phyloP scores from a whole-genome alignment of 306 rosid genomes.

The Dryas alaskensis region DNA sequence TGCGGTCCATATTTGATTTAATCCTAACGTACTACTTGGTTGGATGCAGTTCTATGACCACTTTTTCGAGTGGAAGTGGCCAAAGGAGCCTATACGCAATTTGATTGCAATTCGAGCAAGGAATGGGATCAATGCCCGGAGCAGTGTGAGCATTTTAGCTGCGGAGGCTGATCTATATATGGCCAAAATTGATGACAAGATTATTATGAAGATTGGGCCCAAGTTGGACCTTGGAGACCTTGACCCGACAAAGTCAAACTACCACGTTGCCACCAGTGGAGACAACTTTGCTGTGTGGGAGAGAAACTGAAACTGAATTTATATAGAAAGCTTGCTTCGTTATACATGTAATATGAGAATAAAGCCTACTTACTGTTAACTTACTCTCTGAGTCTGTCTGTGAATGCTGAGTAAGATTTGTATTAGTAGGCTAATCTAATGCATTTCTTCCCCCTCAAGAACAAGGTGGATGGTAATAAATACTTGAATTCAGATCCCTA shows the following conservation, averaged over 20 bases:
- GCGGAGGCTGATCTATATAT: constrained; percentile 58
- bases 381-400: too few species aligned
- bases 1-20: background rate
- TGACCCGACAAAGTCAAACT: constrained; percentile 45
- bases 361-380: too few species aligned
- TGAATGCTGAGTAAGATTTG: too few species aligned
- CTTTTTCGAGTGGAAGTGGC: constrained; percentile 56
- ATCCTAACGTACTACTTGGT: background rate
- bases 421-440: too few species aligned
- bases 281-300: constrained; percentile 68
- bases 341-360: too few species aligned
- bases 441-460: too few species aligned
- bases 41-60: constrained; percentile 77
- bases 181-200: constrained; percentile 54
- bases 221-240: constrained; percentile 49
- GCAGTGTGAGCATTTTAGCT: constrained; percentile 55
- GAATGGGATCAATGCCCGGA: constrained; percentile 46
- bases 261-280: constrained; percentile 48
- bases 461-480: too few species aligned
- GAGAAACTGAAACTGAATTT: constrained; percentile 2
- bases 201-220: constrained; percentile 72
- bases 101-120: constrained; percentile 45
- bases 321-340: too few species aligned
- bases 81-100: constrained; percentile 49
- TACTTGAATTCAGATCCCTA: too few species aligned